Percentiles rank a stretch among this genome's conserved stretches.
These are phyloP conservation scores for Tulasnella sp. DNA, from an alignment of 768 basidiomycete genomes.

Conservation along the genomic window DNA sequence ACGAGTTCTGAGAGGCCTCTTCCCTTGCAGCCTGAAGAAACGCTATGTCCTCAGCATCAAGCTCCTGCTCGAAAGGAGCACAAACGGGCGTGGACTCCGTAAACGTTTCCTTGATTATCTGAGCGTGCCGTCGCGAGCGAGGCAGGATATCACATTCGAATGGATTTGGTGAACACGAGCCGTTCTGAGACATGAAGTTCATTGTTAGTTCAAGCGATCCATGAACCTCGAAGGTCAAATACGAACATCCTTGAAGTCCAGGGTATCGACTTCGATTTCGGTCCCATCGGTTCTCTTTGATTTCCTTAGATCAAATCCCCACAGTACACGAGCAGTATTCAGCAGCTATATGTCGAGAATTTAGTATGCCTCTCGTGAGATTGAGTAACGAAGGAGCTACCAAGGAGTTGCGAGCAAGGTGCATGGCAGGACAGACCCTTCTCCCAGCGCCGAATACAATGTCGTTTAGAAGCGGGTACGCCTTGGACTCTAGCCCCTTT, in stretches of 20 bases:
- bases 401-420: conserved; percentile 29
- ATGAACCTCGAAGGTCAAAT: too few species aligned
- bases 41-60: conserved; percentile 7
- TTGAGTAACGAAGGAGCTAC: neutral
- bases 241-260: conserved; percentile 2
- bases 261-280: neutral
- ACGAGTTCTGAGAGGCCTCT: neutral
- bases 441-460: conserved; percentile 23
- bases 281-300: neutral
- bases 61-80: conserved; percentile 5
- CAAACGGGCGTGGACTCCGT: neutral
- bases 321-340: conserved; percentile 1
- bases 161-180: neutral
- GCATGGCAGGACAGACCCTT: conserved; percentile 32
- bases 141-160: conserved; percentile 16
- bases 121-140: neutral
- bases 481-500: neutral
- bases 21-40: neutral
- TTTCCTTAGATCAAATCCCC: conserved; percentile 14
- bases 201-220: too few species aligned
- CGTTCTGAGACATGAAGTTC: neutral
- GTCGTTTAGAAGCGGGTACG: conserved; percentile 1
- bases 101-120: neutral
- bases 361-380: neutral
- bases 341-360: neutral